These are phyloP conservation scores for Raffaelea albimanens DNA, from an alignment of 2,329 filamentous ascomycete genomes.

Conservation along the genomic window DNA sequence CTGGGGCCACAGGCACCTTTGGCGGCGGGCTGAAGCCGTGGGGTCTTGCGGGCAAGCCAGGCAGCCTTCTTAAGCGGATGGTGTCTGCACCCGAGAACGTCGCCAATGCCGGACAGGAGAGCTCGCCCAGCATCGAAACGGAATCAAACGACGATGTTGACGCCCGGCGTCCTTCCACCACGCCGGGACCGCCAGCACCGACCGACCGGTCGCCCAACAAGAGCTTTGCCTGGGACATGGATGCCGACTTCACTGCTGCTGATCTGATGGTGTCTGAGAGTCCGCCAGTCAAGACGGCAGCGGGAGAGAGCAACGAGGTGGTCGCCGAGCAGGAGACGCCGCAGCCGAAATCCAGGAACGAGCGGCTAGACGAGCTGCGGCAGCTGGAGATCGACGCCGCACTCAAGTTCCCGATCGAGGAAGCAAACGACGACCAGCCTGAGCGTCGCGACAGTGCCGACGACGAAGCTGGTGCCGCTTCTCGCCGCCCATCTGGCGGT, in stretches of 20 bases:
- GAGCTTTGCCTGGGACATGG: conserved; percentile 45
- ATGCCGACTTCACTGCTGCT: conserved; percentile 47
- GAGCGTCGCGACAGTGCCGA: background rate
- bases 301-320: conserved; percentile 23
- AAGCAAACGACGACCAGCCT: background rate
- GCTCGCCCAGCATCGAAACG: background rate
- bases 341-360: conserved; percentile 22
- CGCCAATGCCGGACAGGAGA: background rate
- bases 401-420: conserved; percentile 12
- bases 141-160: background rate
- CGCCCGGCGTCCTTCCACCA: background rate
- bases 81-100: conserved; percentile 3
- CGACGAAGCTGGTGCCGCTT: conserved; percentile 9
- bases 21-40: background rate
- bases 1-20: conserved; percentile 8
- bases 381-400: conserved; percentile 15
- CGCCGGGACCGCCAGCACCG: background rate
- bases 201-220: conserved; percentile 29
- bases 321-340: conserved; percentile 16
- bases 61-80: conserved; percentile 9
- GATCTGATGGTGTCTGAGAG: conserved; percentile 47
- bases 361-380: conserved; percentile 34
- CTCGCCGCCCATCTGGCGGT: background rate
- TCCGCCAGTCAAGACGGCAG: conserved; percentile 36
- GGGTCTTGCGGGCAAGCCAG: conserved; percentile 2